Base-by-base conservation (phyloP, 2,329 filamentous ascomycete species). In the Talaromyces sp. region DNA sequence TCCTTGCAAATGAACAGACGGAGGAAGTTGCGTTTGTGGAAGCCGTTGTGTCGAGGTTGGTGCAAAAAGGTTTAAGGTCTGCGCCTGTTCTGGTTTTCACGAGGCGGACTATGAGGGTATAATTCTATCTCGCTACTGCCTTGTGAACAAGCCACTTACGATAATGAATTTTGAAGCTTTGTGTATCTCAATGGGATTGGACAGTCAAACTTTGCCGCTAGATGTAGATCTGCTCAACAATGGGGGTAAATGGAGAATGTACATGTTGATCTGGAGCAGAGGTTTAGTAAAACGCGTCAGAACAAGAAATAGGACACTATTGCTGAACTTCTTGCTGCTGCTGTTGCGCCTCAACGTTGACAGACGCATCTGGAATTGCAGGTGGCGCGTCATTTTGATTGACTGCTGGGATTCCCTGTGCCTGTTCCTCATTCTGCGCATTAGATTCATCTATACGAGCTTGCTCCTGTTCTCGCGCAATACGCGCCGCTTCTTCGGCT, bases 401-500 rank as follows among this genome's bases (percentile, higher is more conserved):
- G 16, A 7, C 44, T 12, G 6, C 35, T 25, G 31, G 11, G n/a
- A 42, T 21, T 55, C 23, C 62, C 28, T 48, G 48, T 4, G 7
- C 40, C 28, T 60, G 31, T 7, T 23, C 39, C n/a, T 64, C 68
- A 46, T 68, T 63, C 44, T 66, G 66, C 42, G 66, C 67, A 31
- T 64, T 65, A 11, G 68, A 65, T 61, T 71, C 71, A 28, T 70
- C 71, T 63, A 68, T 67, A 23, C 68, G 67, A 21, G 63, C 68
- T 25, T 70, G 67, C 62, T 73, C 69, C 39, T 61, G 44, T 44
- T 64, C 46, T 35, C 60, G 60, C 16, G 70, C 69, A 63, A 72
- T 69, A 16, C 67, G 68, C 54, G 69, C 72, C 18, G 76, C 76
- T 65, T 82, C 79, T 16, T 82, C 78, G 9, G 82, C 78, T 60